Evolutionary conservation across 768 basidiomycete species (phyloP).

Genomic region (Serendipita sp.): DNA sequence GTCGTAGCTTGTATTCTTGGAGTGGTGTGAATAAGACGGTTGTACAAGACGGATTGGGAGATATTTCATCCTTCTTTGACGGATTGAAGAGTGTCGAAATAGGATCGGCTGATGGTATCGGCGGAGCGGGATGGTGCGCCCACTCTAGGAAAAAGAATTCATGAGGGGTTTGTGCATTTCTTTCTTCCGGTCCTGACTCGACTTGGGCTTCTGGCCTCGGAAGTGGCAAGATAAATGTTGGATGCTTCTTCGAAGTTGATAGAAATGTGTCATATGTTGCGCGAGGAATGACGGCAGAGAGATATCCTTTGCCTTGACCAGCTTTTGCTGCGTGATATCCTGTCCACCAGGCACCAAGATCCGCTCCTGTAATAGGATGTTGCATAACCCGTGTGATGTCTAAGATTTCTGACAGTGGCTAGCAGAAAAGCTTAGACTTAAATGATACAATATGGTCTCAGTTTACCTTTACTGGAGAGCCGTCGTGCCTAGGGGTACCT

Average conservation of each 20-base stretch:
- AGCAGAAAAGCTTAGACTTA: conserved; percentile 8
- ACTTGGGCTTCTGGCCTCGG: conserved; percentile 26
- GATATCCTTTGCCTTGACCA: conserved; percentile 66
- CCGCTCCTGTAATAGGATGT: conserved; percentile 50
- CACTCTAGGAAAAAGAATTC: conserved; percentile 85
- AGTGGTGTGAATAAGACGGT: conserved; percentile 87
- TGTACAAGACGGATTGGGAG: conserved; percentile 22
- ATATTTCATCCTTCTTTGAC: conserved; percentile 28
- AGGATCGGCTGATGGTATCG: conserved; percentile 31
- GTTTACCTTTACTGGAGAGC: conserved; percentile 49
- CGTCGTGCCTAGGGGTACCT: conserved; percentile 36
- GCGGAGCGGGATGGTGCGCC: conserved; percentile 64
- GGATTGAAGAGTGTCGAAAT: conserved; percentile 14
- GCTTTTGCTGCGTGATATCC: conserved; percentile 70
- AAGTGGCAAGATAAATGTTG: conserved; percentile 69
- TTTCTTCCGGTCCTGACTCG: conserved; percentile 20
- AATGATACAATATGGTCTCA: background rate
- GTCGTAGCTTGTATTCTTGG: conserved; percentile 78
- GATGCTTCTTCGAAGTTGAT: conserved; percentile 43
- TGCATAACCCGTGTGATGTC: conserved; percentile 55
- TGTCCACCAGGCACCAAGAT: conserved; percentile 75
- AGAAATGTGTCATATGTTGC: conserved; percentile 59
- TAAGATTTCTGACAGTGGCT: conserved; percentile 73
- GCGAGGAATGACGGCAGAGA: conserved; percentile 69
- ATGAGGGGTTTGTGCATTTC: conserved; percentile 28